Evolutionary conservation across 768 basidiomycete species (phyloP).

Genomic region (Infundibulicybe gibba): DNA sequence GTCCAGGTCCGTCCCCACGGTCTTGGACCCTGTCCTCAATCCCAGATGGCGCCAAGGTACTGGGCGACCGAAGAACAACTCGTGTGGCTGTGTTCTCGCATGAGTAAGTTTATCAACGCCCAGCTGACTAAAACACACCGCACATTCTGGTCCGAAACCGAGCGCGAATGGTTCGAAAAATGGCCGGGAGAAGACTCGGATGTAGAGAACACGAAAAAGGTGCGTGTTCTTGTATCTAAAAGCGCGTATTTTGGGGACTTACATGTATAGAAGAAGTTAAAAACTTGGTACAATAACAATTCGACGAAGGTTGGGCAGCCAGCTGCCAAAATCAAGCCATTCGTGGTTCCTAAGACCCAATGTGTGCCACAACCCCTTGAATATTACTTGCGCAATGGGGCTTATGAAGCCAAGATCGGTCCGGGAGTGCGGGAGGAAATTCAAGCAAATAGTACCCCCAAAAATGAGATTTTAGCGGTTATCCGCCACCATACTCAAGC

Average conservation of each 20-base stretch:
- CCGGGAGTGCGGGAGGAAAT: constrained; percentile 1
- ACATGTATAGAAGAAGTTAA: neutral
- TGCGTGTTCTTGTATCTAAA: neutral
- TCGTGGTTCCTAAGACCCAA: neutral
- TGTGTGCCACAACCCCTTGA: neutral
- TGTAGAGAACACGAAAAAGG: neutral
- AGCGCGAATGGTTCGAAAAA: constrained; percentile 2
- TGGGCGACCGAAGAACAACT: constrained; percentile 6
- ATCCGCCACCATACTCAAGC: neutral
- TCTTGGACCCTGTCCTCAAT: no score
- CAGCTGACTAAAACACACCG: constrained; percentile 2
- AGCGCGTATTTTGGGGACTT: neutral
- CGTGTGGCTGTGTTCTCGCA: neutral
- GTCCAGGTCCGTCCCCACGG: no score
- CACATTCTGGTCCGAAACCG: constrained; percentile 4
- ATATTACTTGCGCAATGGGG: neutral
- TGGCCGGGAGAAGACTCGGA: constrained; percentile 1
- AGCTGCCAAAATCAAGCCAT: neutral
- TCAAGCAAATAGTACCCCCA: constrained; percentile 1
- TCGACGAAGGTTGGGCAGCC: neutral
- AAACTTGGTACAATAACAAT: constrained; percentile 7
- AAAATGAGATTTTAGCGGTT: neutral
- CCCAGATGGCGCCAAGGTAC: constrained; percentile 3
- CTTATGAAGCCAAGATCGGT: neutral
- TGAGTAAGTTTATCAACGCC: neutral